Evolutionary conservation across 2,329 filamentous ascomycete genomes (phyloP), one percentile per base, ranked within the genome.

Genomic region (Aurifilum marmelostoma): DNA sequence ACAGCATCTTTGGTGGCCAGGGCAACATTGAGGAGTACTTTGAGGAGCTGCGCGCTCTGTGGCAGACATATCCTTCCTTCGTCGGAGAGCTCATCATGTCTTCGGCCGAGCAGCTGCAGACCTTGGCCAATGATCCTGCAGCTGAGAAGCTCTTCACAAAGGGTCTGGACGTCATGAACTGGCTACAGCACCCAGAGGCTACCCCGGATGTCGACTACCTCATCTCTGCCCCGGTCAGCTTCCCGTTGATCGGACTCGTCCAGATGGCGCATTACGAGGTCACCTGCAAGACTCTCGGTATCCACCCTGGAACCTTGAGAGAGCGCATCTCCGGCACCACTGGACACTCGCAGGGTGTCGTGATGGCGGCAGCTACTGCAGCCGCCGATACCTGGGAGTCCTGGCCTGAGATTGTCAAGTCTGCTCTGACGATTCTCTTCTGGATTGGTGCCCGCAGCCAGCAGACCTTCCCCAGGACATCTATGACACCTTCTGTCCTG

Each of bases 11-110:
- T 74, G 96, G 96, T 70, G 96, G 96, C 8, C 96, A 99, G 80
- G 96, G 96, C 75, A 99, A 99, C 81, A 98, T 99, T 73, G 95
- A 99, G 81, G 97, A 99, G 82, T 99, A 99, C 82, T 99, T 99
- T 76, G 95, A 99, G 74, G 96, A 99, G 83, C 88, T 99, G 72
- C 90, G 96, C 68, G 92, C 97, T 79, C 88, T 98, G 69, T 95
- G 95, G 83, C 89, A 86, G 75, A 97, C 94, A 70, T 99, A 99
- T 82, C 91, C 92, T 16, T 92, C 92, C 37, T 97, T 99, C 74
- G 89, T 97, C 6, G 91, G 93, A 74, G 93, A 97, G 73, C 89
- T 98, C 73, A 87, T 99, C 76, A 86, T 87, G 37, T 87, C 89
- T 32, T 91, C 94, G 9, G 94, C 96, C 18, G 91, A 97, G 76